Base-by-base conservation (phyloP, 768 basidiomycete genomes). In the Hygrocybe punicea region DNA sequence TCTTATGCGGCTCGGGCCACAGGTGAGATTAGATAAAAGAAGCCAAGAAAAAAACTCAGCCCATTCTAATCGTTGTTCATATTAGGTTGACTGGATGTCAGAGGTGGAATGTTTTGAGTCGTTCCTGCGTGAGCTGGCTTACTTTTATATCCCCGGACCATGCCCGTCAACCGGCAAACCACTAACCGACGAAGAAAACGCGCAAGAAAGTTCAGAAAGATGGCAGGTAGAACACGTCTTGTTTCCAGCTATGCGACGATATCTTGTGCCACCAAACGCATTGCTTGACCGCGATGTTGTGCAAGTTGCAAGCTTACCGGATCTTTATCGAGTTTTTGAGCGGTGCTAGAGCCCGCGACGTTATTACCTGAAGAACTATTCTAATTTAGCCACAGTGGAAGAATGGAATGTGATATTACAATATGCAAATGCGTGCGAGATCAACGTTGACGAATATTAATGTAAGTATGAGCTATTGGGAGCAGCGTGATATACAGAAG, bases 251-350 rank as follows among this genome's bases (percentile, higher is more conserved):
- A 82, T 93, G 76, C 82, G 91, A 56, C 81, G 84, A 53, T 89
- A 96, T 69, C 73, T 96, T 11, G 69, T 74, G 5, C 83, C 85
- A 45, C 93, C 79, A 6, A 87, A 81, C 67, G 81, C 80, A 2
- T 74, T 87, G 57, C 76, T 87, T 50, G 89, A 86, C 61, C 67
- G 73, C 24, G 90, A 92, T 64, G 84, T 98, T 4, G 84, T 92
- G 2, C 91, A 95, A 71, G 83, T 96, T 17, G 94, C 97, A 9
- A 89, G 84, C 69, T 72, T 98, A 42, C 93, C 93, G 1, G 93
- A 95, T 60, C 75, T 99, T 53, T 99, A 97, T 70, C 86, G 89
- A 60, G 90, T 98, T 0, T 99, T 98, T 65, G 95, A 98, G 73
- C 74, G 95, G 60, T 98, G 95, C 67, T 98, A 67, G 47, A 25